Evolutionary conservation across 2,329 filamentous ascomycete genomes (phyloP), one percentile per base, ranked within the genome.

Genomic region (Alternaria gansuensis): DNA sequence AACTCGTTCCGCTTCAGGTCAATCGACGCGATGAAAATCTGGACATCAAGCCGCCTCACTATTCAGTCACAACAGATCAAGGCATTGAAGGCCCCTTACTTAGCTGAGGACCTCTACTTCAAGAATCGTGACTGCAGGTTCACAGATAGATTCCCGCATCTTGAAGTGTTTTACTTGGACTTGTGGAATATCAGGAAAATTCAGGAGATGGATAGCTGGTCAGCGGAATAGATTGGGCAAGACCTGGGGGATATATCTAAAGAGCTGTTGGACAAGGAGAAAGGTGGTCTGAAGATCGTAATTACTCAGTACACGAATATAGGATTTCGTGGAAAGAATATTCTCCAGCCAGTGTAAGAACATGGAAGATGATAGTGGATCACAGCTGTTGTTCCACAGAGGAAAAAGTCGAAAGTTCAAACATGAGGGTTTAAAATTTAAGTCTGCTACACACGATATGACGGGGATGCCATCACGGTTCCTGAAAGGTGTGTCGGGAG

Each of bases 141-240:
- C 8, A 48, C 29, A 14, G 33, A 34, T 14, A 5, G 23, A n/a
- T 48, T 36, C 21, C 45, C 29, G 13, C 29, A 24, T 13, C 45
- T 48, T 24, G 14, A 48, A 26, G 29, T 48, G 17, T 11, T 48
- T 33, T 34, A 46, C 21, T 14, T 48, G 14, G 45, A 48, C 45
- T 33, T 48, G 9, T 34, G 45, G 45, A 28, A 23, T 3, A 28
- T 21, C 21, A 33, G 29, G n/a, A 6, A 23, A 2, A 31, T 11
- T 34, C 3, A 33, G 14, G 45, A 34, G 31, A 48, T 48, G 11
- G n/a, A 4, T 36, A 29, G 45, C 7, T 48, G 45, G 45, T 34
- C 31, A 6, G n/a, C 29, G 17, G 10, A 9, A 6, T 7, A 34
- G 21, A 48, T 36, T 14, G 29, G 34, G 29, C 17, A 36, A 33